phyloP scores from a whole-genome alignment of 306 rosid genomes.

The Cicer cuneatum region DNA sequence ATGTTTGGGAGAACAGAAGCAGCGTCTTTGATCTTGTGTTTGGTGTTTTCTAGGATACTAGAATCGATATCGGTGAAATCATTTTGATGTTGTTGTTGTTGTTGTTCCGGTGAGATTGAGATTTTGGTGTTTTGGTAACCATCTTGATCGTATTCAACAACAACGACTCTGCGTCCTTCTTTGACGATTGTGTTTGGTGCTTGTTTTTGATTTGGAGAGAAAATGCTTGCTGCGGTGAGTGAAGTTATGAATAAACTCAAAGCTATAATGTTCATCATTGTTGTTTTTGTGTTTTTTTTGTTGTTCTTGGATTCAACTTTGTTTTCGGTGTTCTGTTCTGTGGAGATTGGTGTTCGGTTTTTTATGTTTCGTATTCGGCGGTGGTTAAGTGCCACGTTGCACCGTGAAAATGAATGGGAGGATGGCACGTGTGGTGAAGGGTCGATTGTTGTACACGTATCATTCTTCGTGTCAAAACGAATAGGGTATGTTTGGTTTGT shows the following conservation, averaged over 20 bases:
- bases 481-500: neutral
- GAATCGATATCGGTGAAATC: neutral
- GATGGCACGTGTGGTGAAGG: constrained; percentile 15
- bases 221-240: constrained; percentile 57
- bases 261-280: constrained; percentile 69
- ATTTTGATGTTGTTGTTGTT: neutral
- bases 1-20: constrained; percentile 52
- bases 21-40: constrained; percentile 48
- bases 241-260: constrained; percentile 61
- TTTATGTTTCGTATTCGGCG: neutral
- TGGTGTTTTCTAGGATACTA: constrained; percentile 14
- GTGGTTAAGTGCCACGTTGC: constrained; percentile 43
- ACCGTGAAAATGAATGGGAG: neutral
- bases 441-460: constrained; percentile 34
- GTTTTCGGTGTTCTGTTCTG: constrained; percentile 1
- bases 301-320: neutral
- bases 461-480: constrained; percentile 28
- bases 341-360: constrained; percentile 24
- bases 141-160: constrained; percentile 68
- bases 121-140: constrained; percentile 68
- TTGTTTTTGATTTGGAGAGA: constrained; percentile 60
- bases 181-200: constrained; percentile 57
- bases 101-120: constrained; percentile 61
- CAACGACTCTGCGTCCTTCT: constrained; percentile 70
- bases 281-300: neutral